Evolutionary conservation across 257 asterid species (phyloP), one percentile per base, ranked within the genome.

Genomic region (Striga asiatica): DNA sequence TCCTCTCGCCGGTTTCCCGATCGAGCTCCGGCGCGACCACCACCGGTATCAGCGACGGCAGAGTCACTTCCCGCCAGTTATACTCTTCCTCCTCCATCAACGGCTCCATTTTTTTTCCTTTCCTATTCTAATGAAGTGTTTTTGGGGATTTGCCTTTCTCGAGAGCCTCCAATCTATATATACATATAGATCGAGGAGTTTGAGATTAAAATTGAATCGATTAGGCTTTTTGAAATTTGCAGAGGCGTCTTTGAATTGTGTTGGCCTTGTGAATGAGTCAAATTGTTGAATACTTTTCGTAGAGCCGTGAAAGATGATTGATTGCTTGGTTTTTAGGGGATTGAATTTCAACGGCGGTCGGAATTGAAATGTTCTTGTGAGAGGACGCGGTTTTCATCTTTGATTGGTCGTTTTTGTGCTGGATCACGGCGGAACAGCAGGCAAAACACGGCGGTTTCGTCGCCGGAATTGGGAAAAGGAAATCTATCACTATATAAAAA

Each of bases 61-160:
- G 63, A 23, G 17, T 31, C 39, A 87, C 96, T 66, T 91, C 96
- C 47, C 71, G 70, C 94, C 95, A 91, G 67, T 58, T 80, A 80
- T 91, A 82, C 72, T 76, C 94, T 76, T 81, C 93, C 0, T 80
- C 88, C 60, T 87, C 98, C 82, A 37, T 76, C 35, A 84, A 17
- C 11, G 82, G 29, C 57, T 91, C 89, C 95, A 91, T 89, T 45
- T 28, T 48, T 9, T 35, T 7, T 3, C 11, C 1, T 23, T 9
- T 8, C 9, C 39, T 50, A 3, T 18, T 9, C 10, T 10, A 41
- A 2, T 20, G n/a, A n/a, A n/a, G n/a, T 8, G 22, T n/a, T 3
- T 2, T 13, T 28, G 5, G 1, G 32, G 7, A n/a, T n/a, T n/a
- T n/a, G n/a, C n/a, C n/a, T n/a, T n/a, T n/a, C n/a, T n/a, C n/a